Evolutionary conservation across 257 asterid genomes (phyloP).

Genomic region (Scutellaria galericulata): DNA sequence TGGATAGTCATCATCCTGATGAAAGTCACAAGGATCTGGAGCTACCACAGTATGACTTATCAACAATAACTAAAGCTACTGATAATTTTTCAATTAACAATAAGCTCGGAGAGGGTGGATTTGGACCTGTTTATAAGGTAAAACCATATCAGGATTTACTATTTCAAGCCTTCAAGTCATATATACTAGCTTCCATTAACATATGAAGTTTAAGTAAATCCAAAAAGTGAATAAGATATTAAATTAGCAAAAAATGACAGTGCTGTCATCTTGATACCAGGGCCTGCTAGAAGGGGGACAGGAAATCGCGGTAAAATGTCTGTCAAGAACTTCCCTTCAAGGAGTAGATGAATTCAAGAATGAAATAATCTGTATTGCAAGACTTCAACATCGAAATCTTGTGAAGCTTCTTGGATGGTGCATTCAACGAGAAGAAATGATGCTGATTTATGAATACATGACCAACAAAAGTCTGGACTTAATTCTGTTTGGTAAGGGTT

Average conservation of each 20-base stretch:
- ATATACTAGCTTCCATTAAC: neutral
- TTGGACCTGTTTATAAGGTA: conserved; percentile 46
- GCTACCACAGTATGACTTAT: conserved; percentile 24
- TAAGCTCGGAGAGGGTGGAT: conserved; percentile 47
- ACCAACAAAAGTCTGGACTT: conserved; percentile 49
- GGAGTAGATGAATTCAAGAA: conserved; percentile 48
- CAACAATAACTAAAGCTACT: conserved; percentile 32
- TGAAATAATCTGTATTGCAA: conserved; percentile 41
- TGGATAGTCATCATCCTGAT: conserved; percentile 1
- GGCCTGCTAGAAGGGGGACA: conserved; percentile 39
- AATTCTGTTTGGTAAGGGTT: conserved; percentile 27
- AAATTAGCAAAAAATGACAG: too few relatives aligned
- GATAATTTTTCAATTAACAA: conserved; percentile 30
- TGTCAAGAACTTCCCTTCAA: conserved; percentile 43
- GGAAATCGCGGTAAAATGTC: conserved; percentile 44
- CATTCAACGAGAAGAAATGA: conserved; percentile 39
- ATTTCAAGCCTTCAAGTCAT: neutral
- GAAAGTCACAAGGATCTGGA: conserved; percentile 26
- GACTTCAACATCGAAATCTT: conserved; percentile 50
- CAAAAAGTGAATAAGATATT: neutral
- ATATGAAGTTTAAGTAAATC: neutral
- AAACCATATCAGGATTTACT: neutral
- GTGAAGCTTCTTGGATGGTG: conserved; percentile 51
- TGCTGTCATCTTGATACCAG: conserved; percentile 9
- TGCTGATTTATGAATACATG: conserved; percentile 49